phyloP scores from a whole-genome alignment of 1,139 yeast species.

The Yamadazyma taylorii region DNA sequence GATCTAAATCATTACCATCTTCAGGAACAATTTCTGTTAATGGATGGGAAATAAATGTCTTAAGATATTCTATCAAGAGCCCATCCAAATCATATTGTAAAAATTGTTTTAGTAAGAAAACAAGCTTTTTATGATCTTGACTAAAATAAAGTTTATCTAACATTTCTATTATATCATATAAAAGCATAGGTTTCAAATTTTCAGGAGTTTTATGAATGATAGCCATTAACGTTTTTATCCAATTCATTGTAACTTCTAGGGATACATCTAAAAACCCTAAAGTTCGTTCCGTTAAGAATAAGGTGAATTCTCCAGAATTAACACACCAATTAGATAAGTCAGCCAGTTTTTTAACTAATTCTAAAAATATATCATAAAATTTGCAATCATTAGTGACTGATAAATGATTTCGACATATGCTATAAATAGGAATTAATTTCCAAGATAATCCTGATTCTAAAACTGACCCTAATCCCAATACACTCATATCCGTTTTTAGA shows the following conservation, averaged over 20 bases:
- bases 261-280: slow-evolving; percentile 1
- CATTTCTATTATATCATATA: slow-evolving; percentile 1
- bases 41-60: neutral
- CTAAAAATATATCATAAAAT: neutral
- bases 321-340: slow-evolving; percentile 1
- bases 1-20: slow-evolving; percentile 1
- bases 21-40: neutral
- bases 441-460: slow-evolving; percentile 1
- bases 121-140: neutral
- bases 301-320: slow-evolving; percentile 2
- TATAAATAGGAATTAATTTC: slow-evolving; percentile 6
- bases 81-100: neutral
- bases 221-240: neutral
- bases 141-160: neutral
- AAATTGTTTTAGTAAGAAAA: neutral
- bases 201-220: slow-evolving; percentile 2
- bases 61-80: neutral
- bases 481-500: slow-evolving; percentile 1
- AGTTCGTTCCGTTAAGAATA: slow-evolving; percentile 1
- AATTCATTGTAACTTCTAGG: neutral
- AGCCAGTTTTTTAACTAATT: neutral
- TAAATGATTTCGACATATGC: slow-evolving; percentile 1
- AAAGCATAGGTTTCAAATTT: neutral
- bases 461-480: slow-evolving; percentile 1
- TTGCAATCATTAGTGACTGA: slow-evolving; percentile 1